Evolutionary conservation across 2,329 filamentous ascomycete species (phyloP).

Genomic region (Teratosphaeria pseudoeucalypti): DNA sequence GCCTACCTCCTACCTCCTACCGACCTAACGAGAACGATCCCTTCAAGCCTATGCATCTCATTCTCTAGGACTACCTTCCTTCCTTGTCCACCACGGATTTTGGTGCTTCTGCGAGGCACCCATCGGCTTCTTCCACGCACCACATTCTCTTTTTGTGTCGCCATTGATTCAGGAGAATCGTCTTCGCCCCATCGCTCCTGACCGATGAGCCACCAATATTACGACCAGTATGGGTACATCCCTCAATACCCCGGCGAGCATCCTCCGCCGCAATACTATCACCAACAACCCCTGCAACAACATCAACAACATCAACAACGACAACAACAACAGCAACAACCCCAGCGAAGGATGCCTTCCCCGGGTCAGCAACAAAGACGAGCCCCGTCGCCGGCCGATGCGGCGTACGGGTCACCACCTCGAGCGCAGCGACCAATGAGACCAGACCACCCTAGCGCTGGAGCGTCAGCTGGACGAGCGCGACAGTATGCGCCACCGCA

Average conservation of each 20-base stretch:
- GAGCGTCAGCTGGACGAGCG: constrained; percentile 1
- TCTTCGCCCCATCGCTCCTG: background rate
- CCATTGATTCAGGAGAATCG: background rate
- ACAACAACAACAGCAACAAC: background rate
- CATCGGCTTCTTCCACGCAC: background rate
- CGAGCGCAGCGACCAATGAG: constrained; percentile 9
- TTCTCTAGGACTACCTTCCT: background rate
- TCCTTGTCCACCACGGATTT: background rate
- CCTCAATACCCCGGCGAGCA: constrained; percentile 5
- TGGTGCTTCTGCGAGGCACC: background rate
- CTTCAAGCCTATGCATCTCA: background rate
- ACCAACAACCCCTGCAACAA: background rate
- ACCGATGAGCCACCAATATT: constrained; percentile 7
- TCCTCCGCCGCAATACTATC: background rate
- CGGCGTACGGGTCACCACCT: constrained; percentile 8
- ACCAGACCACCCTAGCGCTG: constrained; percentile 6
- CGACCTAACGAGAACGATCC: background rate
- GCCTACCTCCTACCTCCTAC: background rate
- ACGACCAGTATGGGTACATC: constrained; percentile 6
- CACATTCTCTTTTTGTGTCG: background rate
- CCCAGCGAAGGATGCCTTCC: constrained; percentile 2
- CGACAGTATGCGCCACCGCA: constrained; percentile 2
- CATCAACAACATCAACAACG: background rate
- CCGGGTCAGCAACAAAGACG: background rate
- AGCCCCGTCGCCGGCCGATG: constrained; percentile 1